Evolutionary conservation across 148 eudicot genomes (phyloP).

Genomic region (Fagopyrum tataricum): DNA sequence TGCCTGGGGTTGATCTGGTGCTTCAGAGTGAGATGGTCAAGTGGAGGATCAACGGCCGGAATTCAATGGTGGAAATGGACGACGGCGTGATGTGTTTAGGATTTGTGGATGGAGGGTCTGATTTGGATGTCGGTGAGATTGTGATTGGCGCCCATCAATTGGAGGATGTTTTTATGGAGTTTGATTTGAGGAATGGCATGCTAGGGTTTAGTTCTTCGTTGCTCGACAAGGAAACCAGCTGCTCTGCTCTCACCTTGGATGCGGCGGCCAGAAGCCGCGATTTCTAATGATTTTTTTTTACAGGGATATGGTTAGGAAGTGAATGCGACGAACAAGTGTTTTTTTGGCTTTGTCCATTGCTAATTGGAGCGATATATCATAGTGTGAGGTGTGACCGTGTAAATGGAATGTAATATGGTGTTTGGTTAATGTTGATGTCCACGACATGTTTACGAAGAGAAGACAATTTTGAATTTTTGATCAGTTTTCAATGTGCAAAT

Average conservation of each 20-base stretch:
- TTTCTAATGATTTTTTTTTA: not conserved
- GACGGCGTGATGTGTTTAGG: conserved; percentile 9
- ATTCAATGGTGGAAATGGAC: conserved; percentile 4
- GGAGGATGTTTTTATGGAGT: conserved; percentile 11
- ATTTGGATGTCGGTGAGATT: not conserved
- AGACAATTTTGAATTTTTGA: not conserved
- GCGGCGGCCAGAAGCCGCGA: not conserved
- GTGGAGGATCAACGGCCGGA: conserved; percentile 13
- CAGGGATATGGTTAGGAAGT: too few relatives aligned
- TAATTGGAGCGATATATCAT: not conserved
- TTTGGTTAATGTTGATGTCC: too few relatives aligned
- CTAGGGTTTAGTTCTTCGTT: not conserved
- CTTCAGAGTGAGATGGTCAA: conserved; percentile 16
- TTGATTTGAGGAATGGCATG: conserved; percentile 14
- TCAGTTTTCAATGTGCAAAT: not conserved
- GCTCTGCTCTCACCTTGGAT: not conserved
- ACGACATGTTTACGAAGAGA: too few relatives aligned
- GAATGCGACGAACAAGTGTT: too few relatives aligned
- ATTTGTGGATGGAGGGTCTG: conserved; percentile 1
- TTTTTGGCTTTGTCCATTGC: not conserved
- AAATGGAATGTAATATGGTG: too few relatives aligned
- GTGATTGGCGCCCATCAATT: not conserved
- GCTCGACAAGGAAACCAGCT: not conserved
- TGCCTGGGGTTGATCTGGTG: conserved; percentile 7
- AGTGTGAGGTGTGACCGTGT: too few relatives aligned